Base-by-base conservation (phyloP, 1,139 yeast genomes). In the Diutina rugosa region DNA sequence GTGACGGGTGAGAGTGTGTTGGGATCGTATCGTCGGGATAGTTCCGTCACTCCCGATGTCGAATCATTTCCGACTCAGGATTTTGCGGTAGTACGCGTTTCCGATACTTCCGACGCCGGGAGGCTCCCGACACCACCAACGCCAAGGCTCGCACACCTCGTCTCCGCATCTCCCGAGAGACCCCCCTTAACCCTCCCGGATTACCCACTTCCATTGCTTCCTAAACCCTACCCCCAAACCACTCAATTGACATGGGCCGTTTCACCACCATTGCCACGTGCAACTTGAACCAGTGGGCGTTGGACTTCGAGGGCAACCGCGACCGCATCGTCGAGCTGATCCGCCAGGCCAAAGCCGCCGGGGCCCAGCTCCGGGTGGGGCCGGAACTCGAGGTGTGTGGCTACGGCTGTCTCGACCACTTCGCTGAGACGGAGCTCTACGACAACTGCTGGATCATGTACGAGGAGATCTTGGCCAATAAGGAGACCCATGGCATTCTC, bases 321-420 rank as follows among this genome's bases (percentile, higher is more conserved):
- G 96, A 90, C 65, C 76, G 99, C 57, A 93, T 95, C 62, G 66
- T 93, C 46, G 85, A 86, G 65, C 86, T 96, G 59, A 91, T 95
- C 64, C 69, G 69, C 45, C 76, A 80, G 56, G 97, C 99, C 57
- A 91, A 91, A 65, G 69, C 71, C 28, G 78, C 74, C 59, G 90
- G 90, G 9, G 95, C 99, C 0, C 76, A 78, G 46, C 78, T 95
- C 57, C 79, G 99, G 66, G 97, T 95, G 26, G 99, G 99, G 1
- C 99, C 99, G 1, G 99, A 95, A 68, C 77, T 95, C 54, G 99
- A 95, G 69, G 76, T 95, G 56, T 84, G 97, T 58, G 98, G 98
- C 2, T 88, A 88, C 67, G 99, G 99, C 9, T 93, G 99, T 68
- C 77, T 93, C 57, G 99, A 95, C 68, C 99, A 95, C 69, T 95